Base-by-base conservation (phyloP, 768 basidiomycete genomes). In the Auricularia sp. region DNA sequence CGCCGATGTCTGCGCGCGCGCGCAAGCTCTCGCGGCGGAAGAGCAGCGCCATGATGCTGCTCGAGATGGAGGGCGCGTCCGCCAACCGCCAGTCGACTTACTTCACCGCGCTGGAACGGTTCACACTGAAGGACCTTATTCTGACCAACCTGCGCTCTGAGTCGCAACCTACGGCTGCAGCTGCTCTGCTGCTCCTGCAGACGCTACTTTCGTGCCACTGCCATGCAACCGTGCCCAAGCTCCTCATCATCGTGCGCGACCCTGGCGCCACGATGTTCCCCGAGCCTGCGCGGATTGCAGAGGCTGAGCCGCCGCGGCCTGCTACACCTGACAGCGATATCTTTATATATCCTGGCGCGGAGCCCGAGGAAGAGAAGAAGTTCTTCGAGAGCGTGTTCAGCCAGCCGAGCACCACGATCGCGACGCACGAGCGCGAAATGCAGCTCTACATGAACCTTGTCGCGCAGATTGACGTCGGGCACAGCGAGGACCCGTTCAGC, bases 111-210 rank as follows among this genome's bases (percentile, higher is more conserved):
- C 84, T 90, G 76, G 91, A 89, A 13, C 85, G 94, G 18, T 98
- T 94, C 78, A 95, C 92, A 3, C 80, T 98, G 47, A 94, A 92
- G 72, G 96, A 98, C 70, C 81, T 98, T 39, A 76, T 98, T 7
- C 70, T 92, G 61, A 82, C 91, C 56, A 94, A 94, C 71, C 76
- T 97, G 29, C 80, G 83, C 29, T 93, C 91, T 4, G 77, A 77
- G 63, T 83, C 82, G 10, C 83, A 85, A 65, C 74, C 84, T 0
- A 85, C 92, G 0, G 81, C 83, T 1, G 87, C 88, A 0, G 85
- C 92, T 10, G 91, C 93, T 3, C 77, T 97, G 62, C 89, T 92
- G 69, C 80, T 98, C 8, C 76, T 96, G 4, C 85, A 88, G 67
- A 86, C 90, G 0, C 80, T 96, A 72, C 79, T 96, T 8, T 72